A percentile compares a stretch with the other conserved stretches of the same genome.
Evolutionary conservation across 2,329 filamentous ascomycete genomes (phyloP).

Genomic region (Coniochaeta sp.): DNA sequence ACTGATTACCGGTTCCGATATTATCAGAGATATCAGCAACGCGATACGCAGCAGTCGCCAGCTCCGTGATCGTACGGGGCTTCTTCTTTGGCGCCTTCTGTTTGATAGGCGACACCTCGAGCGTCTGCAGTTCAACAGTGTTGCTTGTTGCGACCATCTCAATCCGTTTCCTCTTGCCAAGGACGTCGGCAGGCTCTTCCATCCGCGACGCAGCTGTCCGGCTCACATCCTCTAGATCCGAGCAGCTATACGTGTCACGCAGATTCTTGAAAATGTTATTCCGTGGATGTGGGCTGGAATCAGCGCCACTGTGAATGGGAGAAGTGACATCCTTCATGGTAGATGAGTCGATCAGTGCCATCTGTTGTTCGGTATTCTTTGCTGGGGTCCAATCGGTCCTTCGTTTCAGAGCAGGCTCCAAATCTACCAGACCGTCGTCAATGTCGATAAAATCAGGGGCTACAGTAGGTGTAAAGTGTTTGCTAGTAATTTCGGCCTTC

Average conservation of each 20-base stretch:
- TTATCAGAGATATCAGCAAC: conserved; percentile 18
- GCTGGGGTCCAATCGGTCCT: conserved; percentile 60
- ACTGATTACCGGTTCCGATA: conserved; percentile 10
- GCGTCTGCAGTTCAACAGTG: conserved; percentile 13
- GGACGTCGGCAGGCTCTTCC: conserved; percentile 15
- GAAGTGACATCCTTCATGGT: conserved; percentile 19
- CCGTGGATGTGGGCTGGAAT: conserved; percentile 5
- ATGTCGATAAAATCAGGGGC: conserved; percentile 4
- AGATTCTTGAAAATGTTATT: conserved; percentile 35
- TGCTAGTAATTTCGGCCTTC: conserved; percentile 24
- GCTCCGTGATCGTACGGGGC: conserved; percentile 67
- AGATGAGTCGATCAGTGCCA: conserved; percentile 22
- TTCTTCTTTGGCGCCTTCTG: conserved; percentile 58
- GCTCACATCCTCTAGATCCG: conserved; percentile 10
- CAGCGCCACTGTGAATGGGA: conserved; percentile 4
- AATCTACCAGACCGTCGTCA: conserved; percentile 21
- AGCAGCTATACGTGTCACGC: conserved; percentile 32
- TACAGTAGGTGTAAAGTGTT: conserved; percentile 18
- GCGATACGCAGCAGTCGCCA: conserved; percentile 65
- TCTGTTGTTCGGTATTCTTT: conserved; percentile 4
- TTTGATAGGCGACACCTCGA: conserved; percentile 29
- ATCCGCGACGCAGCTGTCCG: background rate
- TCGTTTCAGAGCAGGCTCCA: conserved; percentile 45
- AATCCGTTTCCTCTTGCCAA: conserved; percentile 50
- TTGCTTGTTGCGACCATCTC: conserved; percentile 36